Base-by-base conservation (phyloP, 2,329 filamentous ascomycete genomes). In the Gliomastix tumulicola region DNA sequence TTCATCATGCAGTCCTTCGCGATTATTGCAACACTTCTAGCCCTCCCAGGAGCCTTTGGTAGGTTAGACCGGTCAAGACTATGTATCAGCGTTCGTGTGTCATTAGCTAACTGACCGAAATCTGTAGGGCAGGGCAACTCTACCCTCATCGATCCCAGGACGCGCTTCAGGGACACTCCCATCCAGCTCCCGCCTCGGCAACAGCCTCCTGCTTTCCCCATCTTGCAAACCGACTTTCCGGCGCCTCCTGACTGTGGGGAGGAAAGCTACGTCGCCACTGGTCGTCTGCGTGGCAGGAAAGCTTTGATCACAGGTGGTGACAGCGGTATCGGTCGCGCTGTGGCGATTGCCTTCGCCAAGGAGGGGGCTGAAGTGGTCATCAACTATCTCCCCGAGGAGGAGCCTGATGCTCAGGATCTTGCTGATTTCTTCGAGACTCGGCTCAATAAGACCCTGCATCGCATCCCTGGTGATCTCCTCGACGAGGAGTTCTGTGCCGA, bases 401-500 rank as follows among this genome's bases (percentile, higher is more conserved):
- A 78, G 42, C 49, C 61, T 16, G 75, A 79, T 38, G 75, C 75
- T 1, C 55, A 76, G 34, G 62, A 67, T 7, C 13, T 28, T 28
- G 13, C 7, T 13, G 13, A 9, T n/a, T 28, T n/a, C 17, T 13
- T 28, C 17, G 25, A 28, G 25, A 77, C 73, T 3, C 69, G 72
- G 45, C 68, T 78, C 40, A 84, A 84, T 5, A 63, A 65, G 19
- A 77, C 82, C 50, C 83, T 83, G 51, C 62, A 82, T 46, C 65
- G 84, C 4, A 56, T 83, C 27, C 54, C 77, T 3, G 71, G 76
- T 0, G 83, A 92, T 55, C 54, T 94, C 28, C 76, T 69, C 33
- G 71, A 74, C 37, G 69, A 68, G 34, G 71, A 77, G 32, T 83
- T 84, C 47, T 92, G 85, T 66, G 72, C 79, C 55, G 78, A 77